Evolutionary conservation across 2,329 filamentous ascomycete genomes (phyloP).

Genomic region (Teratosphaeriaceae sp.): DNA sequence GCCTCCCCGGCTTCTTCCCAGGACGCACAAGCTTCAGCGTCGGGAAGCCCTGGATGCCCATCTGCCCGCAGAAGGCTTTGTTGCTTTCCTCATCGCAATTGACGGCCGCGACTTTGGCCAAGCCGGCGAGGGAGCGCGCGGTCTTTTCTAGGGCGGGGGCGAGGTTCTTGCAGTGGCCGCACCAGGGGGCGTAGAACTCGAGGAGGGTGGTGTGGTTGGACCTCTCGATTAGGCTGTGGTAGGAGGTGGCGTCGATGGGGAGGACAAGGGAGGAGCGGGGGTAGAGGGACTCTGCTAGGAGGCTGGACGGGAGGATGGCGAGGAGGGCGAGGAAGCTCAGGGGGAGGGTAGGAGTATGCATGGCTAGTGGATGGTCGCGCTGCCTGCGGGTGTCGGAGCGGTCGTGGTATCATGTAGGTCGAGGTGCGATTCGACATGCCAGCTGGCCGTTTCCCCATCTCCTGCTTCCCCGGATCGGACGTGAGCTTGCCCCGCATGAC

Average conservation of each 20-base stretch:
- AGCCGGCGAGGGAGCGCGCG: conserved; percentile 78
- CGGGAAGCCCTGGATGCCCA: conserved; percentile 91
- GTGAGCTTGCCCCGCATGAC: too few species aligned
- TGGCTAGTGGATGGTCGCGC: neutral
- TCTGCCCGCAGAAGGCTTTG: conserved; percentile 75
- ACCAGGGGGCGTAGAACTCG: conserved; percentile 87
- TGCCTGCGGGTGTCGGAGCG: too few species aligned
- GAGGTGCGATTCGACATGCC: too few species aligned
- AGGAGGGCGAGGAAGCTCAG: conserved; percentile 1
- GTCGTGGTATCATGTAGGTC: too few species aligned
- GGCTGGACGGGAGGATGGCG: conserved; percentile 7
- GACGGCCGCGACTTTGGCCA: conserved; percentile 89
- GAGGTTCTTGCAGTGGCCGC: conserved; percentile 78
- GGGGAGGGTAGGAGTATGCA: neutral
- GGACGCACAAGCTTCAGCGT: conserved; percentile 91
- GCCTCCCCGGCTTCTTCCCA: conserved; percentile 70
- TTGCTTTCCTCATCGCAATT: conserved; percentile 93
- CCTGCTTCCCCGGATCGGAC: too few species aligned
- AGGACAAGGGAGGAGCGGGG: conserved; percentile 80
- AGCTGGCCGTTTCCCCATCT: too few species aligned
- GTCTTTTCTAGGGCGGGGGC: conserved; percentile 95
- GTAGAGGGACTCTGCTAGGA: conserved; percentile 55
- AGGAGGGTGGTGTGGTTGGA: conserved; percentile 68
- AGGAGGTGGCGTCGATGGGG: conserved; percentile 71
- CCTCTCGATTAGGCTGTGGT: conserved; percentile 73